Conservation (phyloP, 768 basidiomycete genomes). For the Leucocoprinus leucothites region DNA sequence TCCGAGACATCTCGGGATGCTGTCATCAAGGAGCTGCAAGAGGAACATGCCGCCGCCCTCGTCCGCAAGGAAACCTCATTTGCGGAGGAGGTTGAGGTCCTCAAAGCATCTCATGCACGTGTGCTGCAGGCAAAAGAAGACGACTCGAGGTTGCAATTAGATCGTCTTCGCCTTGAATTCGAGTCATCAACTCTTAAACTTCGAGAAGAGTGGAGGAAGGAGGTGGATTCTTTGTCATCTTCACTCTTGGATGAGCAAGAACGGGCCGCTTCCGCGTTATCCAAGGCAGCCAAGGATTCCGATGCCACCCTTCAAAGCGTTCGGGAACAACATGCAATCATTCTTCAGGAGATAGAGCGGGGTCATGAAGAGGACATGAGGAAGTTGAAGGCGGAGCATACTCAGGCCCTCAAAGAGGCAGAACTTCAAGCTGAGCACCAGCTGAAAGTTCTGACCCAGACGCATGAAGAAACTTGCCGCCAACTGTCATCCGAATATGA, state of each 20-base stretch:
- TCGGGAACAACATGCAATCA: conserved; percentile 52
- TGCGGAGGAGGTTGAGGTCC: conserved; percentile 58
- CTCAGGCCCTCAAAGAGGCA: conserved; percentile 32
- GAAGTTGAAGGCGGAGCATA: conserved; percentile 46
- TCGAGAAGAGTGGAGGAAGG: conserved; percentile 50
- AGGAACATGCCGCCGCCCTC: conserved; percentile 68
- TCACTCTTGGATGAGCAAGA: conserved; percentile 44
- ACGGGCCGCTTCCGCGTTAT: conserved; percentile 29
- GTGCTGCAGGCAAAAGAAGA: conserved; percentile 53
- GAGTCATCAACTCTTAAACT: conserved; percentile 47
- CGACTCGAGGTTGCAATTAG: conserved; percentile 56
- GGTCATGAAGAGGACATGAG: conserved; percentile 56
- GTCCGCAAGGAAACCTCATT: conserved; percentile 64
- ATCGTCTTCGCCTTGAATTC: conserved; percentile 61
- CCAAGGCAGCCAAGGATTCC: conserved; percentile 13
- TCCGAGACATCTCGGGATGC: conserved; percentile 65
- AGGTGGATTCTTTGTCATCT: conserved; percentile 45
- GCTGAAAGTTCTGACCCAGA: conserved; percentile 26
- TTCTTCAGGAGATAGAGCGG: conserved; percentile 53
- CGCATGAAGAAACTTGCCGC: conserved; percentile 38
- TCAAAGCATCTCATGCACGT: conserved; percentile 62
- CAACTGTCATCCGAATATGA: conserved; percentile 47
- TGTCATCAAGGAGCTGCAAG: conserved; percentile 64
- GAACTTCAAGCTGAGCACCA: conserved; percentile 24
- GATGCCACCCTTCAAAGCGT: conserved; percentile 21